phyloP scores from a whole-genome alignment of 108 stramenopile genomes.

The Nitzschia sp. region DNA sequence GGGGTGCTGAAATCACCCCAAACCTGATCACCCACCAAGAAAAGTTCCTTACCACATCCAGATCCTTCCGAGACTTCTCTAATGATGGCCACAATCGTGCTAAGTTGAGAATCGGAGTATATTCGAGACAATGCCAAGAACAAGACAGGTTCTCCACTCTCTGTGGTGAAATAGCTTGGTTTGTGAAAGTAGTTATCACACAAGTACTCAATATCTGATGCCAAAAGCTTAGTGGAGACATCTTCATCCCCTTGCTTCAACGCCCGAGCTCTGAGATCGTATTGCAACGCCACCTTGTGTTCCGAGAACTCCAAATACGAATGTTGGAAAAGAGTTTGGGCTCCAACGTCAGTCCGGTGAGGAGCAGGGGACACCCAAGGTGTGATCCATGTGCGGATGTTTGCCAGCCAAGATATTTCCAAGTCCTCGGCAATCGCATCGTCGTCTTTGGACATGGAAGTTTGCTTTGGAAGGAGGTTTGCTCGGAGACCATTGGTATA shows the following conservation, averaged over 20 bases:
- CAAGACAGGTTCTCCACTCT: conserved; percentile 34
- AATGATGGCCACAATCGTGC: conserved; percentile 1
- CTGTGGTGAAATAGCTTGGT: conserved; percentile 28
- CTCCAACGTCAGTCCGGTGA: background rate
- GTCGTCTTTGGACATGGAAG: background rate
- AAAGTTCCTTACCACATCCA: conserved; percentile 14
- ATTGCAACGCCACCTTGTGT: conserved; percentile 24
- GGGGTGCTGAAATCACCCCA: background rate
- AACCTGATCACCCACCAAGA: conserved; percentile 22
- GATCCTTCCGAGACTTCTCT: background rate
- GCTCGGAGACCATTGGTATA: background rate
- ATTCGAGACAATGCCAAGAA: conserved; percentile 29
- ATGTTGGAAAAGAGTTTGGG: conserved; percentile 13
- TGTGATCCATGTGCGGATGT: conserved; percentile 35
- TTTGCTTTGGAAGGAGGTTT: background rate
- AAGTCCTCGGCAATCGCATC: conserved; percentile 1
- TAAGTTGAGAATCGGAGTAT: background rate
- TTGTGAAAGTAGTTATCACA: conserved; percentile 31
- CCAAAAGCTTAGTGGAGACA: background rate
- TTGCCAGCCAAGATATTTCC: conserved; percentile 10
- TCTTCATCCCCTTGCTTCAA: background rate
- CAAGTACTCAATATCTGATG: conserved; percentile 31
- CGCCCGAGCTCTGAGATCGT: conserved; percentile 18
- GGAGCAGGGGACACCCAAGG: conserved; percentile 14
- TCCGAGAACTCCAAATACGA: conserved; percentile 3